Evolutionary conservation across 352 stramenopile genomes (phyloP).

Genomic region (Elongisporangium senticosum): DNA sequence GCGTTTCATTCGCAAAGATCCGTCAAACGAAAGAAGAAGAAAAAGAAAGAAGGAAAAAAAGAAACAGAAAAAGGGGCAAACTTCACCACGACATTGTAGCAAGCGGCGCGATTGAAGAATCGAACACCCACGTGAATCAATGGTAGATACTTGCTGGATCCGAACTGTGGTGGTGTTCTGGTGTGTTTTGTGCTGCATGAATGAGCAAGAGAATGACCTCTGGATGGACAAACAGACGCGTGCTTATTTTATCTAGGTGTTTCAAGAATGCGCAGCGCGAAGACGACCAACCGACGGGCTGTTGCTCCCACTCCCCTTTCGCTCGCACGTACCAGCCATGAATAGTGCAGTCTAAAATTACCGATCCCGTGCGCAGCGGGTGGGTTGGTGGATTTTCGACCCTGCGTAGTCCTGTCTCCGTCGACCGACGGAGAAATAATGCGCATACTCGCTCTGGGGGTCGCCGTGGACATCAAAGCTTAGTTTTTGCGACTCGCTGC

Average conservation of each 20-base stretch:
- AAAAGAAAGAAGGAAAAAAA: constrained; percentile 13
- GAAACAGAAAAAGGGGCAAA: constrained; percentile 5
- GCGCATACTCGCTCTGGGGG: not conserved
- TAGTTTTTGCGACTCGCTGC: not conserved
- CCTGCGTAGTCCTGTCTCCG: not conserved
- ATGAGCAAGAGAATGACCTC: not conserved
- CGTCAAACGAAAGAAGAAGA: constrained; percentile 6
- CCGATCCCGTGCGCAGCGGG: not conserved
- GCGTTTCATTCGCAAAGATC: constrained; percentile 4
- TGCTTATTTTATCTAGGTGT: not conserved
- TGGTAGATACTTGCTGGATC: not conserved
- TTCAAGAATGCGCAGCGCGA: not conserved
- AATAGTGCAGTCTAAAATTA: not conserved
- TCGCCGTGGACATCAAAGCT: not conserved
- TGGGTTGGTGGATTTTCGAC: not conserved
- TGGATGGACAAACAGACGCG: not conserved
- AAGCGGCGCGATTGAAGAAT: not conserved
- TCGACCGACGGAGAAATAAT: not conserved
- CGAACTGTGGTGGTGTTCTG: not conserved
- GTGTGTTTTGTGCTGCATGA: not conserved
- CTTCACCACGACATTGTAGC: not conserved
- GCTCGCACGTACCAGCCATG: not conserved
- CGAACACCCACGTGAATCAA: not conserved
- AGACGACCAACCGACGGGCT: not conserved
- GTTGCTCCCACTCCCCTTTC: not conserved